Conservation (phyloP, 2,329 filamentous ascomycete species). For the Botrytis byssoidea region DNA sequence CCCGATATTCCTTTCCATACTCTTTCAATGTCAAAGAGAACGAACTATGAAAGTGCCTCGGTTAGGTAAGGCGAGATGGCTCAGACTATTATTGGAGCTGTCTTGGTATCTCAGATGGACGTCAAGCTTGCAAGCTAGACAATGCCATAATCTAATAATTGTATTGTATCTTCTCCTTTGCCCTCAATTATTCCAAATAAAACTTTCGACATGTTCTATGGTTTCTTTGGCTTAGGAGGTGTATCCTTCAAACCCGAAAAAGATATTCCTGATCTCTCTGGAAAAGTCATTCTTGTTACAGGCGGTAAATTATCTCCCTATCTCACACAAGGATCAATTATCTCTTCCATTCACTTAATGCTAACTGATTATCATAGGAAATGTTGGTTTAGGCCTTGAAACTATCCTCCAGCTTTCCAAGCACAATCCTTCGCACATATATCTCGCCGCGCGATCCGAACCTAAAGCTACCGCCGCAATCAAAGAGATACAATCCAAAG, state of each 20-base stretch:
- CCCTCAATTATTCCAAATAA: background rate
- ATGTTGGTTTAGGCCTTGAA: conserved; percentile 47
- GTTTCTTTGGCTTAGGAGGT: conserved; percentile 9
- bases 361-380: conserved; percentile 24
- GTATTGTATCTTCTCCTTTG: background rate
- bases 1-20: background rate
- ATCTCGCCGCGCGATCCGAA: conserved; percentile 42
- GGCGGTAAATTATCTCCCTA: conserved; percentile 15
- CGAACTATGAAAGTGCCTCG: background rate
- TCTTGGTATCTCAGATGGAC: background rate
- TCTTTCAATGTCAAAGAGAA: background rate
- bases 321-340: background rate
- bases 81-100: conserved; percentile 1
- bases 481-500: conserved; percentile 39
- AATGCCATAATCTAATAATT: background rate
- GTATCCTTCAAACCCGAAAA: conserved; percentile 20
- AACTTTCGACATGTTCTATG: conserved; percentile 10
- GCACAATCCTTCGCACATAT: conserved; percentile 44
- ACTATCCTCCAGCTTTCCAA: conserved; percentile 43
- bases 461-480: conserved; percentile 42
- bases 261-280: conserved; percentile 41
- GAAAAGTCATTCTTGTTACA: conserved; percentile 44
- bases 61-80: conserved; percentile 1
- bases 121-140: background rate
- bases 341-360: background rate